phyloP scores from a whole-genome alignment of 1,284 basidiomycete genomes.

The Mycosarcoma mackinlayi region DNA sequence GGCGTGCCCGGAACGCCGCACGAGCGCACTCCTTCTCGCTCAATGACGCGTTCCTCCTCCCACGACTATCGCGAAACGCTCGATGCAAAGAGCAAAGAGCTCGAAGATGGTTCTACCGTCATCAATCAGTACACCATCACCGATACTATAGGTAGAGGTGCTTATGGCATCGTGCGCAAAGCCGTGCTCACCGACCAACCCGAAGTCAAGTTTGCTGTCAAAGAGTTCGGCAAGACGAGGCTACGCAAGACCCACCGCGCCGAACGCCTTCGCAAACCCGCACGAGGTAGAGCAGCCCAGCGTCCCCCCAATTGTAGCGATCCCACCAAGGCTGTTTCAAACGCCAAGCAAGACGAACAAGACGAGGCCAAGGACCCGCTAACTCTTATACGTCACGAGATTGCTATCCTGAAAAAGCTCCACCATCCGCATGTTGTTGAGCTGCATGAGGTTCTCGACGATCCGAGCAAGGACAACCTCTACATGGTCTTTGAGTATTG shows the following conservation, averaged over 20 bases:
- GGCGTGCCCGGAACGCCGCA: constrained; percentile 20
- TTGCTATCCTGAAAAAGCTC: constrained; percentile 64
- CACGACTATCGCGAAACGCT: constrained; percentile 59
- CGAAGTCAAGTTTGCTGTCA: constrained; percentile 51
- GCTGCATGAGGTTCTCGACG: constrained; percentile 73
- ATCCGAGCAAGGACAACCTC: constrained; percentile 71
- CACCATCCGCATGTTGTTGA: constrained; percentile 70
- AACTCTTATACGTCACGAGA: constrained; percentile 61
- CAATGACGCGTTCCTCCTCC: constrained; percentile 38
- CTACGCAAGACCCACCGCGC: constrained; percentile 54
- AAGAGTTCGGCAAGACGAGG: constrained; percentile 66
- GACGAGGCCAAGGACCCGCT: constrained; percentile 59
- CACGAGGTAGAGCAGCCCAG: constrained; percentile 2
- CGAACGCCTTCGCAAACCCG: constrained; percentile 31
- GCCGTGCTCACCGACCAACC: constrained; percentile 53
- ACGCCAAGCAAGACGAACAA: constrained; percentile 4
- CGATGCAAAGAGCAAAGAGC: constrained; percentile 58
- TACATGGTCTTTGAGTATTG: constrained; percentile 70
- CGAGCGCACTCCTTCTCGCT: constrained; percentile 23
- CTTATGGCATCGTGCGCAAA: constrained; percentile 61
- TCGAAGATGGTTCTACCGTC: constrained; percentile 62
- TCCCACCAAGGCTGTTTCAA: background rate
- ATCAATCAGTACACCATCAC: constrained; percentile 67
- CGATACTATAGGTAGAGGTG: constrained; percentile 60
- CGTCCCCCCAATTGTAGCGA: constrained; percentile 13